Evolutionary conservation across 192 early-diverging fungal genomes (phyloP).

Genomic region (Podila clonocystis): DNA sequence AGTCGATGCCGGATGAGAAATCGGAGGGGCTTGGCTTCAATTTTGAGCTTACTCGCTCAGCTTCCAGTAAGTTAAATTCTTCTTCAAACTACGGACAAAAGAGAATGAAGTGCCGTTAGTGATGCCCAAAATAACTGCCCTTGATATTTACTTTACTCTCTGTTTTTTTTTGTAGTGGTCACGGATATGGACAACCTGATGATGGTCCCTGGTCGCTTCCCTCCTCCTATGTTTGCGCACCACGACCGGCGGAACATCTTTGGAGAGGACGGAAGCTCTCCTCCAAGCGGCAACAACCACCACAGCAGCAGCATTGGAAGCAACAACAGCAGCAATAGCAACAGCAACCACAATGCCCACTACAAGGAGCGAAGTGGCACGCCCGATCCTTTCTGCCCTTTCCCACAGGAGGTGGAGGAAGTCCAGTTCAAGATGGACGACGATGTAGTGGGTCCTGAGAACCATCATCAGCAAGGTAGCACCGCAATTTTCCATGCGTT

Average conservation of each 20-base stretch:
- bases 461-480: neutral
- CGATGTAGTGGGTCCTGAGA: neutral
- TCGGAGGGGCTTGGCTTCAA: slow-evolving; percentile 11
- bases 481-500: neutral
- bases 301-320: neutral
- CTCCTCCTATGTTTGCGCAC: neutral
- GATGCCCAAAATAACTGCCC: neutral
- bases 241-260: neutral
- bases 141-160: too few relatives aligned
- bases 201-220: neutral
- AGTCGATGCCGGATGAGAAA: slow-evolving; percentile 22
- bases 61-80: neutral
- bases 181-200: neutral
- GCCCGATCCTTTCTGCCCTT: slow-evolving; percentile 44
- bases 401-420: slow-evolving; percentile 23
- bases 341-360: neutral
- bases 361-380: slow-evolving; percentile 26
- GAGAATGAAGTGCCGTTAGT: neutral
- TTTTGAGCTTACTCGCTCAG: neutral
- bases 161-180: neutral
- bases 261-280: neutral
- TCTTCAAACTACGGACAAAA: neutral
- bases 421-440: slow-evolving; percentile 44
- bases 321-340: neutral
- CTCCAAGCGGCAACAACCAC: neutral